These are phyloP conservation scores for Fraxinus paxiana DNA, from an alignment of 305 asterid genomes.

Conservation along the genomic window DNA sequence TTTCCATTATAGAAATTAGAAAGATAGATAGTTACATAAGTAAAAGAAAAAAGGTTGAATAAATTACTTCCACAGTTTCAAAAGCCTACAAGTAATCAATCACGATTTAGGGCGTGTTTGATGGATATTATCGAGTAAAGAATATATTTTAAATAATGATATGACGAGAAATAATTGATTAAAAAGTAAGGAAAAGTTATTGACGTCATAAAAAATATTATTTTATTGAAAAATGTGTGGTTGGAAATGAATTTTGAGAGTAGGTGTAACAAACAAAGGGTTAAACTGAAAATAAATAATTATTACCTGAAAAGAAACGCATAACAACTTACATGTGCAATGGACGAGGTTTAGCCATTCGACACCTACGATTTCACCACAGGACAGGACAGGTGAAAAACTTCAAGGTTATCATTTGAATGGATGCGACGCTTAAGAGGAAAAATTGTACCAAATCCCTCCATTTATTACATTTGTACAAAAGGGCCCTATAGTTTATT, in stretches of 20 bases:
- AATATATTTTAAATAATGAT: too few species aligned
- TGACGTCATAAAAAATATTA: too few species aligned
- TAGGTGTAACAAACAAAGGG: too few species aligned
- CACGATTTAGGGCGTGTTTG: not conserved
- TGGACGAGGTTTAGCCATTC: not conserved
- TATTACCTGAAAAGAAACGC: slow-evolving; percentile 15
- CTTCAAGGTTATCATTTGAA: not conserved
- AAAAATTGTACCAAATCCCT: not conserved
- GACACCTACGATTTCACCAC: not conserved
- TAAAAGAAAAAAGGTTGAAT: not conserved
- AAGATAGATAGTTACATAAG: not conserved
- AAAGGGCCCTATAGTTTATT: not conserved
- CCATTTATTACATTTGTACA: not conserved
- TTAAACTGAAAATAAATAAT: not conserved
- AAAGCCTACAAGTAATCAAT: slow-evolving; percentile 1
- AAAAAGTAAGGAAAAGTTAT: too few species aligned
- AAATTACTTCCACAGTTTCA: not conserved
- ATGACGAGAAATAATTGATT: too few species aligned
- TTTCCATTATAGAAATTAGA: not conserved
- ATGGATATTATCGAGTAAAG: too few species aligned
- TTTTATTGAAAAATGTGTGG: too few species aligned
- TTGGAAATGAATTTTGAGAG: too few species aligned
- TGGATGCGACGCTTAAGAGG: not conserved
- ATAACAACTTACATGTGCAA: not conserved
- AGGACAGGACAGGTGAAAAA: not conserved